Evolutionary conservation across 2,329 filamentous ascomycete genomes (phyloP).

Genomic region (Phaeophleospora eucalypticola): DNA sequence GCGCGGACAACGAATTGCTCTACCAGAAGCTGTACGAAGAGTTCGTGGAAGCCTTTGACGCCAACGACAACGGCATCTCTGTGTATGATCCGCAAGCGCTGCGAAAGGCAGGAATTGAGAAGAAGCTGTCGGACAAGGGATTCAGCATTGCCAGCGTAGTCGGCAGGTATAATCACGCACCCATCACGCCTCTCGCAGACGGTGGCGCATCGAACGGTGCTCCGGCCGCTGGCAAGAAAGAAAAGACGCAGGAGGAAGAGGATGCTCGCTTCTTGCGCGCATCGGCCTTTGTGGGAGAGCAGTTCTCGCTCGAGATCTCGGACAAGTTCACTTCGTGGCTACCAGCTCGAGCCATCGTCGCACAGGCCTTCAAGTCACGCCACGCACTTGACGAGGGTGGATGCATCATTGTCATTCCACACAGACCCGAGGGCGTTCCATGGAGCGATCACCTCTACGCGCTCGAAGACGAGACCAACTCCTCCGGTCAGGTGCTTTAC

Average conservation of each 20-base stretch:
- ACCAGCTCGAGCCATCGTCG: slow-evolving; percentile 76
- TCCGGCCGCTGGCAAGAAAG: slow-evolving; percentile 27
- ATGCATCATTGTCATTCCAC: slow-evolving; percentile 70
- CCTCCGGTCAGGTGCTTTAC: slow-evolving; percentile 63
- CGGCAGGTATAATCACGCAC: slow-evolving; percentile 71
- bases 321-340: slow-evolving; percentile 77
- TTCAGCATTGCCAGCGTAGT: slow-evolving; percentile 85
- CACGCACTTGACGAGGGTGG: slow-evolving; percentile 66
- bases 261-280: slow-evolving; percentile 75
- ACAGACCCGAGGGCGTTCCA: slow-evolving; percentile 66
- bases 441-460: slow-evolving; percentile 97
- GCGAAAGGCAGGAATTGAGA: slow-evolving; percentile 66
- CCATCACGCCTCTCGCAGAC: slow-evolving; percentile 17
- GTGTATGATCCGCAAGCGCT: slow-evolving; percentile 70
- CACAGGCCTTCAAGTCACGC: slow-evolving; percentile 68
- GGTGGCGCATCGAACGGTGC: slow-evolving; percentile 17
- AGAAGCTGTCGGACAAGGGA: slow-evolving; percentile 76
- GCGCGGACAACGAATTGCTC: slow-evolving; percentile 66
- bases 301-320: slow-evolving; percentile 77
- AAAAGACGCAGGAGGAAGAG: slow-evolving; percentile 63
- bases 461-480: slow-evolving; percentile 62
- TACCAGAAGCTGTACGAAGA: slow-evolving; percentile 87
- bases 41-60: slow-evolving; percentile 94
- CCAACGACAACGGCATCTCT: slow-evolving; percentile 93
- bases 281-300: slow-evolving; percentile 78